Evolutionary conservation across 2,329 filamentous ascomycete genomes (phyloP), one percentile per base, ranked within the genome.

Genomic region (Seiridium unicorne): DNA sequence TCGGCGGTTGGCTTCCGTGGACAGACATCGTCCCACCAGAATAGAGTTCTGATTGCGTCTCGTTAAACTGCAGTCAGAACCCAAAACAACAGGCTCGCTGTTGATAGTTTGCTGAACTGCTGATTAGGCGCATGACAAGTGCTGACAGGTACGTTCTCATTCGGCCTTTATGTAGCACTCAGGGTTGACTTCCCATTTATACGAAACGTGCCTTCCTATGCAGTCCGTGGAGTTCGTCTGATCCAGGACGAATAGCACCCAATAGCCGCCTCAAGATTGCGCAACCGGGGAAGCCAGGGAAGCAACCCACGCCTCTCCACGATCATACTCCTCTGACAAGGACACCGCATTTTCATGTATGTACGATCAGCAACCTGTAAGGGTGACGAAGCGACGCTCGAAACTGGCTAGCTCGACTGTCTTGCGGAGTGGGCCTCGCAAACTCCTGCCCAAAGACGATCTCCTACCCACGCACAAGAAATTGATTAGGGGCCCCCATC

Each of bases 61-160:
- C 40, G 51, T n/a, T 44, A 42, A 55, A 44, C 51, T 55, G 51
- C 51, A 55, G 51, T 55, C 26, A 55, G 51, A 35, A 55, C 36
- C 44, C 51, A 44, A 55, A 53, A 13, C 8, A 13, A 53, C 49
- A 34, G 32, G 18, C 18, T 26, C n/a, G 18, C 34, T 6, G 10
- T 53, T n/a, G 34, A 32, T 13, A 10, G 9, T n/a, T 53, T 18
- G 11, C n/a, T 31, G 18, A 44, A 8, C 31, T 55, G 51, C 38
- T 18, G 18, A 38, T 40, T 11, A 26, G 35, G 51, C 44, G 51
- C 51, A 55, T 55, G 26, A 42, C 51, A 55, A 55, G 51, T 44
- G 51, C 51, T 55, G 51, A 55, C 51, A 40, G 8, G 11, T 35
- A 55, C 40, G n/a, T 3, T n/a, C 8, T n/a, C 13, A 8, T 42